These are phyloP conservation scores for Durotheca rogersii DNA, from an alignment of 495 filamentous ascomycete species.

Conservation along the genomic window DNA sequence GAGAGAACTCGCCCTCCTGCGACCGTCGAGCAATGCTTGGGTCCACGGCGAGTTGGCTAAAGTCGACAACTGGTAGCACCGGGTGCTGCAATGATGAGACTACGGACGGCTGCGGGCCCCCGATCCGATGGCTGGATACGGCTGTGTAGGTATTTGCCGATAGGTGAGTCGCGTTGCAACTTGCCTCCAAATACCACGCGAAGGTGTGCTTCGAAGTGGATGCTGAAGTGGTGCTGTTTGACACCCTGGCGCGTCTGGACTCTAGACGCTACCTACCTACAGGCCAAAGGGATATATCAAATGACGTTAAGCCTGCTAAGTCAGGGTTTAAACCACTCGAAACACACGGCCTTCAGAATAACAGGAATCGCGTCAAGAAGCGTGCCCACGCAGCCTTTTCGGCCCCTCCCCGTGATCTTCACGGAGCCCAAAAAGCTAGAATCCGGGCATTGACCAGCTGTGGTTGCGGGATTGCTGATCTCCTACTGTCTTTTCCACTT, in stretches of 20 bases:
- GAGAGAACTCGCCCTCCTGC: too few species aligned
- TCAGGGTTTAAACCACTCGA: slow-evolving; percentile 14
- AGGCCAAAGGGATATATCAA: neutral
- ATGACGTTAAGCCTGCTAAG: neutral
- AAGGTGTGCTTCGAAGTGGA: too few species aligned
- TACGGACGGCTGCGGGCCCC: too few species aligned
- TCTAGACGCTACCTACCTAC: too few species aligned
- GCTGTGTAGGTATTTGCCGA: too few species aligned
- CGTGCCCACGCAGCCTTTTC: slow-evolving; percentile 9
- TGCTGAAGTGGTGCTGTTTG: neutral
- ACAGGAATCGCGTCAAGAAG: slow-evolving; percentile 5
- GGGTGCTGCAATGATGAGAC: too few species aligned
- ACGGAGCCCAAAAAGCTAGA: slow-evolving; percentile 17
- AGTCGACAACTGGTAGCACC: neutral
- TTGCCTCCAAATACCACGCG: too few species aligned
- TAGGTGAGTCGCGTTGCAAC: too few species aligned
- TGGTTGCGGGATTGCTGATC: slow-evolving; percentile 1
- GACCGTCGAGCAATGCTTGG: too few species aligned
- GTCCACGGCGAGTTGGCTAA: neutral
- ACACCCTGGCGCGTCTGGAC: too few species aligned
- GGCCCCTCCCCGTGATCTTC: slow-evolving; percentile 21
- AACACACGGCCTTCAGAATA: slow-evolving; percentile 24
- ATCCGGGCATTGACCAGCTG: slow-evolving; percentile 18
- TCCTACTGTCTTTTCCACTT: slow-evolving; percentile 1
- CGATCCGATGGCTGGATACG: too few species aligned